Conservation (phyloP, 1,284 basidiomycete genomes). For the Cutaneotrichosporon dermatis region DNA sequence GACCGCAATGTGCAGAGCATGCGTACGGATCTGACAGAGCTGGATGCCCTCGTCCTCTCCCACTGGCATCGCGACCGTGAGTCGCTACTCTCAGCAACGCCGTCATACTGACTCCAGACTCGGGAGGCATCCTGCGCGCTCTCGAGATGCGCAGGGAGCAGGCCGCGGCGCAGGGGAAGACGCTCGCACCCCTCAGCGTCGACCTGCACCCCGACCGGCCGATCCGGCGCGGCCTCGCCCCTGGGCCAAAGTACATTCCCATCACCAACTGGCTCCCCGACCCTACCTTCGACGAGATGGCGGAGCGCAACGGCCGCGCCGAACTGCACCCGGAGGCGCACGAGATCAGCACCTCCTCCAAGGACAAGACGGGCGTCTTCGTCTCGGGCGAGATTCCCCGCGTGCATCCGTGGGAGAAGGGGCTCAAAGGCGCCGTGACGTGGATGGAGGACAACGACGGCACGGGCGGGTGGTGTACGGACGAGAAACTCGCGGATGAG, state of each 20-base stretch:
- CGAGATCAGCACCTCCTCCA: constrained; percentile 56
- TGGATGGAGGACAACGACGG: constrained; percentile 53
- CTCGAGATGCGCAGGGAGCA: constrained; percentile 50
- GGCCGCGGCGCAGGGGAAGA: neutral
- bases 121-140: constrained; percentile 58
- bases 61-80: constrained; percentile 74
- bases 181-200: constrained; percentile 52
- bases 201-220: constrained; percentile 74
- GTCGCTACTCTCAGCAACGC: neutral
- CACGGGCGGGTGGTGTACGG: constrained; percentile 56
- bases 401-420: constrained; percentile 62
- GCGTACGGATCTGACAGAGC: constrained; percentile 55
- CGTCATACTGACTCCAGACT: constrained; percentile 48
- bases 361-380: constrained; percentile 62
- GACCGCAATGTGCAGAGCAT: constrained; percentile 64
- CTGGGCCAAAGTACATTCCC: constrained; percentile 57
- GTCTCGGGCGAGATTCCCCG: constrained; percentile 76
- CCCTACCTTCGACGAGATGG: constrained; percentile 65
- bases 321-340: constrained; percentile 62
- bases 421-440: constrained; percentile 62
- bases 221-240: constrained; percentile 65
- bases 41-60: constrained; percentile 65
- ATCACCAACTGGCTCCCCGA: constrained; percentile 61
- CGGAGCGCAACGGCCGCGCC: constrained; percentile 56
- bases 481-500: constrained; percentile 74